Evolutionary conservation across 2,329 filamentous ascomycete genomes (phyloP).

Genomic region (Xylaria sp.): DNA sequence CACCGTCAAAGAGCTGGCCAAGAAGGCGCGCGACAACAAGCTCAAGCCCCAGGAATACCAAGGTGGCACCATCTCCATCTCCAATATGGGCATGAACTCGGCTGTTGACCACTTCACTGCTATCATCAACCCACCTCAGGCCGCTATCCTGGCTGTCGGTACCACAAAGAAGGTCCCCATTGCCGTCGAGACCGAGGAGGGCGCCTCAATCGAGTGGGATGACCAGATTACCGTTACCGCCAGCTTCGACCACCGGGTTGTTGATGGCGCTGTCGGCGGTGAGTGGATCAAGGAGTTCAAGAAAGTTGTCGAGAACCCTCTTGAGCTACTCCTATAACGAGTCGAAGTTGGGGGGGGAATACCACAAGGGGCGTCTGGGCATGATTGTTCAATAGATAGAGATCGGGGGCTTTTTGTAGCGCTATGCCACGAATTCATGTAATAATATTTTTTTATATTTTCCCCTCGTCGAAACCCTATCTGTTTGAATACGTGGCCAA

Average conservation of each 20-base stretch:
- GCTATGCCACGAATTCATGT: conserved; percentile 45
- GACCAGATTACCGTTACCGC: conserved; percentile 95
- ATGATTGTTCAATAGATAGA: conserved; percentile 47
- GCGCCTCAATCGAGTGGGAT: conserved; percentile 85
- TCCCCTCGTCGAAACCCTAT: conserved; percentile 8
- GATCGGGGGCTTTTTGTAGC: conserved; percentile 46
- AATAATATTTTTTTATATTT: conserved; percentile 37
- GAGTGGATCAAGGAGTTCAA: conserved; percentile 98
- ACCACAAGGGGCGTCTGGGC: conserved; percentile 44
- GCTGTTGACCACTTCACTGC: conserved; percentile 97
- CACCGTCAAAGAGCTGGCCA: conserved; percentile 94
- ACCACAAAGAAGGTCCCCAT: conserved; percentile 95
- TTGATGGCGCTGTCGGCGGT: conserved; percentile 94
- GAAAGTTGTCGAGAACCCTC: conserved; percentile 96
- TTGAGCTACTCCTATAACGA: conserved; percentile 87
- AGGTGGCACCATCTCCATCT: conserved; percentile 98
- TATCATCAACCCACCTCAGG: conserved; percentile 98
- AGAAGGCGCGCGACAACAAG: conserved; percentile 95
- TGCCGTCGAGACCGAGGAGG: conserved; percentile 85
- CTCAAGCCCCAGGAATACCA: conserved; percentile 99
- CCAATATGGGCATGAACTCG: conserved; percentile 99
- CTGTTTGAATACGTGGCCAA: conserved; percentile 17
- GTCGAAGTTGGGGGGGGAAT: conserved; percentile 27
- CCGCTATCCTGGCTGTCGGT: conserved; percentile 92
- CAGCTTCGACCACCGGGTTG: conserved; percentile 99